Base-by-base conservation (phyloP, 2,329 filamentous ascomycete species). In the Phialophora verrucosa region DNA sequence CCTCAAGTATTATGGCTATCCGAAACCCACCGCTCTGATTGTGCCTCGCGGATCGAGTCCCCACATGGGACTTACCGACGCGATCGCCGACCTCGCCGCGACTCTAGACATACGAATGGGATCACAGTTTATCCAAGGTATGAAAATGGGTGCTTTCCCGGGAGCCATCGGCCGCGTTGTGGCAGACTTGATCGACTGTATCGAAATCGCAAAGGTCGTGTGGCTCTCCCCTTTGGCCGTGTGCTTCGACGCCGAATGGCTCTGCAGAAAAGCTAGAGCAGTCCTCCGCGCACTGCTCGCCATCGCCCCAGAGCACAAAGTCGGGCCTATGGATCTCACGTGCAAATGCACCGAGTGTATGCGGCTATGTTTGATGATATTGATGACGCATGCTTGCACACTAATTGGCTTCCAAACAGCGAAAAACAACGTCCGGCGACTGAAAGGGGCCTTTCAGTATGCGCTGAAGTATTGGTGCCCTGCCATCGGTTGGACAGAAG, bases 211-310 rank as follows among this genome's bases (percentile, higher is more conserved):
- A 1, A 70, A 70, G 56, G 69, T 70, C 23, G 66, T 70, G 12
- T 70, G 69, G 69, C 62, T 70, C 7, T 70, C 69, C 29, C 69
- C 69, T 7, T 11, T 70, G 44, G 69, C 69, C 6, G 69, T 70
- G 7, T 70, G 69, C 35, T 70, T 69, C 55, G 69, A 70, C 47
- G 69, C 69, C 14, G 69, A 70, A 62, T 70, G 69, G 69, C 59
- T 70, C 27, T 70, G 69, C 62, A 58, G 69, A n/a, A 70, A 70
- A 42, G 66, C 69, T 12, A 31, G 69, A 42, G 47, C 69, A 17
- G 64, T 70, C 6, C 63, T 70, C 25, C 66, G 69, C 3, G 61
- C 49, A 6, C 42, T 70, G 42, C 66, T 69, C n/a, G 44, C 49
- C 14, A 47, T 70, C 23, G 62, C 69, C 20, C 69, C 69, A 5